Base-by-base conservation (phyloP, 2,329 filamentous ascomycete species). In the Fusarium sp. region DNA sequence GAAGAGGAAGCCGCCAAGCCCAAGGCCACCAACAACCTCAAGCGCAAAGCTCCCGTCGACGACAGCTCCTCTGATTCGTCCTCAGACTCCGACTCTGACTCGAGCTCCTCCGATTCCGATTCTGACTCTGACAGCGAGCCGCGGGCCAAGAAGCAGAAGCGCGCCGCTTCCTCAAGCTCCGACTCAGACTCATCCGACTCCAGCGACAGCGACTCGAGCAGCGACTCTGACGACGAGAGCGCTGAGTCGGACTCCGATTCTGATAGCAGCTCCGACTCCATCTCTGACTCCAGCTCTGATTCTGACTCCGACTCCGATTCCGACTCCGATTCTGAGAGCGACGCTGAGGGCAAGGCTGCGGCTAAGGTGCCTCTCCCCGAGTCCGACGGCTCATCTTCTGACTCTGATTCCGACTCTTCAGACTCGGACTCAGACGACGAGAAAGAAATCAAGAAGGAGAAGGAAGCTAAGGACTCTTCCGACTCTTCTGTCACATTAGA, bases 81-180 rank as follows among this genome's bases (percentile, higher is more conserved):
- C 15, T 80, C 80, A 1, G 77, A 80, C 47, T 84, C 84, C 19
- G 47, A 47, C 51, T 75, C 65, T 17, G 58, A 57, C 46, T 65
- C 62, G 10, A 64, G 61, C 39, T 65, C 60, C n/a, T 65, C 62
- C 31, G 52, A 65, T 33, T 70, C 74, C 6, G 72, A 70, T 21
- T 75, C 76, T 26, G 79, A 78, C 22, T 81, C 80, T 22, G 75
- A 76, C 50, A 80, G 81, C 40, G 81, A 85, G 60, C 85, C 83
- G 5, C 81, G 81, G 62, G 69, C 79, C 26, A 90, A 90, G 81
- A 89, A 88, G 78, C 76, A 77, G 65, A 84, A 83, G 76, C 81
- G 69, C 26, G 56, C 63, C 24, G 61, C 71, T 22, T 68, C 70
- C 38, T 60, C 62, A 19, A 65, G 67, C 62, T 73, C 67, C 7